Evolutionary conservation across 352 stramenopile genomes (phyloP), one percentile per base, ranked within the genome.

Genomic region (Phytophthora cryptogea): DNA sequence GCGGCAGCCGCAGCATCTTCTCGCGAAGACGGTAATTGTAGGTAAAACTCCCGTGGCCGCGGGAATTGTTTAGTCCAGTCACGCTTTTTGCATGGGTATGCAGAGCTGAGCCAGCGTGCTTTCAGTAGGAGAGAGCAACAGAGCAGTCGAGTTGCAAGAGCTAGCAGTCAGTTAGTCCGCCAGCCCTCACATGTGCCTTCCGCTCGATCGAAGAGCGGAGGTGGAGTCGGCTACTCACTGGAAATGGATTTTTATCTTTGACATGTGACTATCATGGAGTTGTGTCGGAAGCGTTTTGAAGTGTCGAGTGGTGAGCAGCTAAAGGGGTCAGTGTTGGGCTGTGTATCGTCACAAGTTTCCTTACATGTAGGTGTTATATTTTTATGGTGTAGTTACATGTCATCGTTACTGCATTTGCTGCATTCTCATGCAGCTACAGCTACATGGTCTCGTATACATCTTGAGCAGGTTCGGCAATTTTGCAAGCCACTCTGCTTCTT

Each of bases 11-110:
- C 54, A 80, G 74, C 59, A 69, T 92, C 39, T 92, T 92, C 57
- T 83, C 71, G 37, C 83, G 80, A 58, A 76, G 80, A 70, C 76
- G 79, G 79, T 92, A 89, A 78, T 61, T 69, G 49, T 69, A 59
- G 59, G 32, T 55, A 54, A n/a, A 67, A 49, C 28, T 59, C 39
- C 28, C 37, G 57, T 45, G 13, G 58, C 41, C 40, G 28, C 49
- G 30, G 46, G 45, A 49, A 68, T 40, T 65, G 61, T 65, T 61
- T 65, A 55, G 62, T 71, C 50, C 55, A 68, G 51, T 74, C 45
- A 59, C 65, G 45, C 33, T 30, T 42, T 40, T 35, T 64, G 49
- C 51, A 57, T 54, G 37, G 13, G 63, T 23, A 52, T 68, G 45
- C 36, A 63, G 43, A 49, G 33, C 39, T 60, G 43, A 68, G 35